A percentile compares a stretch with the other conserved stretches of the same genome.
Conservation (phyloP, 345 rosid genomes). For the Ceriops decandra region DNA sequence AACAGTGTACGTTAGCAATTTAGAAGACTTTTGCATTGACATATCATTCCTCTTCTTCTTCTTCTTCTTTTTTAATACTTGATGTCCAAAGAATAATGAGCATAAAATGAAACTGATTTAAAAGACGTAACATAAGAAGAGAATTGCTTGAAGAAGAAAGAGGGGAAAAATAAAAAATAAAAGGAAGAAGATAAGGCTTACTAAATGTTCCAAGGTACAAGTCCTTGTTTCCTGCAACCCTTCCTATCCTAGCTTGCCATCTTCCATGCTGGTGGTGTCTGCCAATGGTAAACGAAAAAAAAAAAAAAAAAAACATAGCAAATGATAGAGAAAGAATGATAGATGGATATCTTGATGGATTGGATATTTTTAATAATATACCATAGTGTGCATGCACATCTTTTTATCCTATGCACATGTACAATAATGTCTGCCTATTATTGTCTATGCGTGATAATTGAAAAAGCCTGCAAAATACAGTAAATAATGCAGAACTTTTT, state of each 20-base stretch:
- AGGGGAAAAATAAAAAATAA: neutral
- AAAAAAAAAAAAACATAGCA: neutral
- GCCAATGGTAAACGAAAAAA: neutral
- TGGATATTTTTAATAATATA: neutral
- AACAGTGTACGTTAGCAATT: too few species aligned
- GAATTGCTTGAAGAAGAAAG: neutral
- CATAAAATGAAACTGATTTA: neutral
- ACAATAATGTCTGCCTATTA: conserved; percentile 32
- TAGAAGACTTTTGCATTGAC: too few species aligned
- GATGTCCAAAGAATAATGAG: too few species aligned
- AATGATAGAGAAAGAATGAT: conserved; percentile 10
- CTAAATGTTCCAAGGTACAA: conserved; percentile 37
- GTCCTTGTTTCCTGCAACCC: conserved; percentile 40
- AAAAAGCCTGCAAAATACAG: conserved; percentile 37
- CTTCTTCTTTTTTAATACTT: too few species aligned
- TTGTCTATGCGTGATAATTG: conserved; percentile 21
- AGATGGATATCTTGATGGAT: conserved; percentile 5
- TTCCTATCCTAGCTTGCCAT: conserved; percentile 40
- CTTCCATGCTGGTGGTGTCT: conserved; percentile 38
- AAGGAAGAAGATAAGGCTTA: neutral
- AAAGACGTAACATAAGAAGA: neutral
- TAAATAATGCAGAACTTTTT: conserved; percentile 37
- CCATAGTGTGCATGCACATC: conserved; percentile 11
- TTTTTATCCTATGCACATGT: conserved; percentile 16
- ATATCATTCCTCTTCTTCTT: too few species aligned